Base-by-base conservation (phyloP, 75 land plant species). In the Pseudotsuga menziesii region DNA sequence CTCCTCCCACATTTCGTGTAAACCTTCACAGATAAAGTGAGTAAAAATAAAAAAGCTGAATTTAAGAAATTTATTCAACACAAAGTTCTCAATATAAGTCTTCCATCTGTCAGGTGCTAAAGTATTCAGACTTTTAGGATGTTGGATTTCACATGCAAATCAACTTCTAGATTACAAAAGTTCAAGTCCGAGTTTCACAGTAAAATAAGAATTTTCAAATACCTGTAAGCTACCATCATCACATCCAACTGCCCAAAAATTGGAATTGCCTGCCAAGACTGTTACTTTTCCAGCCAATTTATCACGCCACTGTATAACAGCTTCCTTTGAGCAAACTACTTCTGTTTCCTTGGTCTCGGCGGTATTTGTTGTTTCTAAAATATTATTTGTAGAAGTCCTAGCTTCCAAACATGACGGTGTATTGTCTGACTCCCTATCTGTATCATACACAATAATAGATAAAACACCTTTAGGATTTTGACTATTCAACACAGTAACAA, bases 1-100 rank as follows among this genome's bases (percentile, higher is more conserved):
- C 95, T 85, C 75, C 98, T 89, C 41, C 99, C 99, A 80, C 98
- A 93, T 75, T 84, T 97, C 27, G 99, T 92, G 81, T 97, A 97
- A 76, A 97, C 86, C 99, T 96, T 80, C 52, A 73, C 54, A 78
- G 44, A 36, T 44, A 67, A 48, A 48, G 11, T 11, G 54, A 48
- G 11, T 2, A 48, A 9, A 9, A 9, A 48, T 44, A 2, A 48
- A 2, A 48, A 9, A 9, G 9, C 54, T 48, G 23, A 54, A 32
- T 25, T 23, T 54, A 52, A 76, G 17, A 76, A 15, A 78, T 41
- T 48, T 36, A 16, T 44, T 8, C 52, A 19, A 48, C 54, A 20
- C 9, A 69, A 12, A 20, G 22, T 69, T 69, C 72, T 69, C 52
- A 36, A 48, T 39, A 39, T 39, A 39, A 66, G 48, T 22, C 19